Conservation (phyloP, 345 rosid genomes). For the Rhodomyrtus tomentosa region DNA sequence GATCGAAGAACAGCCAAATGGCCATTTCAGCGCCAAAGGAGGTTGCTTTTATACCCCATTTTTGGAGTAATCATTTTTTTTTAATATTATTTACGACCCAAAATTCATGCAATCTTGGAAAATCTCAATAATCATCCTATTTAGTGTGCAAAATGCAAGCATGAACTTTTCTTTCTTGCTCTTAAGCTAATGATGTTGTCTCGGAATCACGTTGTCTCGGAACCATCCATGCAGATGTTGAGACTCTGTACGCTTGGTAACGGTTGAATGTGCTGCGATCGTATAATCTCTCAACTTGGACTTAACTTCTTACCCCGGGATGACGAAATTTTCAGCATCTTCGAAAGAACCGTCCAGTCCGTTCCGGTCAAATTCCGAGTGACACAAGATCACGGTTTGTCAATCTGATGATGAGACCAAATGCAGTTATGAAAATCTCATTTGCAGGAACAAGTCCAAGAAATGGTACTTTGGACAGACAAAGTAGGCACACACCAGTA, state of each 20-base stretch:
- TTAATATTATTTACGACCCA: background rate
- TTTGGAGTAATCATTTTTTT: background rate
- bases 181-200: background rate
- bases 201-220: background rate
- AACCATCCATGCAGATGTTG: background rate
- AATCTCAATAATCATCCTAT: background rate
- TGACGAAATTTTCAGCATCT: background rate
- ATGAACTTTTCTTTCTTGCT: background rate
- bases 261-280: background rate
- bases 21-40: background rate
- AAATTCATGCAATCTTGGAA: background rate
- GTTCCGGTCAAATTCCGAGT: background rate
- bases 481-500: background rate
- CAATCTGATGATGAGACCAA: background rate
- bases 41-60: background rate
- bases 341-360: background rate
- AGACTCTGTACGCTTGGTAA: background rate
- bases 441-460: background rate
- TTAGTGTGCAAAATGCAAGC: background rate
- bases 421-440: background rate
- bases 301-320: background rate
- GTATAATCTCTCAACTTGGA: background rate
- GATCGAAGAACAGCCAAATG: background rate
- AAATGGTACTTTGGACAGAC: background rate
- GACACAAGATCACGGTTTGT: background rate